These are phyloP conservation scores for Salisapilia sapeloensis DNA, from an alignment of 352 stramenopile genomes.

Conservation along the genomic window DNA sequence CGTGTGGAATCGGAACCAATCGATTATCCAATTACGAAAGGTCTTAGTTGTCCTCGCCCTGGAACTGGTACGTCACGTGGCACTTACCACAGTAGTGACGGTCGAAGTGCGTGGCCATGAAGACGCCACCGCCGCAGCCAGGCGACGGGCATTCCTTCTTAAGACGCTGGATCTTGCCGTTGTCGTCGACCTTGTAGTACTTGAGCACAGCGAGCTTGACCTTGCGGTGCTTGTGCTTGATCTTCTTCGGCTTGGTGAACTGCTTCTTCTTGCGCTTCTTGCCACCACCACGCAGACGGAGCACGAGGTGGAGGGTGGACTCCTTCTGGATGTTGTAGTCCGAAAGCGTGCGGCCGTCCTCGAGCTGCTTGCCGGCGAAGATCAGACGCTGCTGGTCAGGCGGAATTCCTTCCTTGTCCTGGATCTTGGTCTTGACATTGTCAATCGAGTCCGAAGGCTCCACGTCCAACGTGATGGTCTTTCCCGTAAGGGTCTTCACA, in stretches of 20 bases:
- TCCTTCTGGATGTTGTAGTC: conserved; percentile 97
- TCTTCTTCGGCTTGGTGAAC: conserved; percentile 99
- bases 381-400: conserved; percentile 99
- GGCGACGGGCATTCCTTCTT: conserved; percentile 94
- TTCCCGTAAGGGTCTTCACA: conserved; percentile 93
- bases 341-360: conserved; percentile 86
- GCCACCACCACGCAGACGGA: conserved; percentile 90
- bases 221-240: conserved; percentile 92
- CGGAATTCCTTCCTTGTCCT: conserved; percentile 99
- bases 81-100: conserved; percentile 99
- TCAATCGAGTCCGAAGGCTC: conserved; percentile 99
- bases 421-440: conserved; percentile 99
- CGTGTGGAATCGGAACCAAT: no score
- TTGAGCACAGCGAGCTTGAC: conserved; percentile 95
- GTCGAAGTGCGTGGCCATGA: conserved; percentile 99
- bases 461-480: conserved; percentile 99
- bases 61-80: conserved; percentile 92
- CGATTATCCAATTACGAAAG: no score
- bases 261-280: conserved; percentile 99
- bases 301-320: conserved; percentile 95
- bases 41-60: conserved; percentile 56
- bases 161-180: conserved; percentile 93
- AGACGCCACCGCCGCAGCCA: conserved; percentile 93
- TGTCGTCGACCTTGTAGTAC: conserved; percentile 95
- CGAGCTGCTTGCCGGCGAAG: conserved; percentile 99